Base-by-base conservation (phyloP, 305 asterid genomes). In the Solanum hybrid region DNA sequence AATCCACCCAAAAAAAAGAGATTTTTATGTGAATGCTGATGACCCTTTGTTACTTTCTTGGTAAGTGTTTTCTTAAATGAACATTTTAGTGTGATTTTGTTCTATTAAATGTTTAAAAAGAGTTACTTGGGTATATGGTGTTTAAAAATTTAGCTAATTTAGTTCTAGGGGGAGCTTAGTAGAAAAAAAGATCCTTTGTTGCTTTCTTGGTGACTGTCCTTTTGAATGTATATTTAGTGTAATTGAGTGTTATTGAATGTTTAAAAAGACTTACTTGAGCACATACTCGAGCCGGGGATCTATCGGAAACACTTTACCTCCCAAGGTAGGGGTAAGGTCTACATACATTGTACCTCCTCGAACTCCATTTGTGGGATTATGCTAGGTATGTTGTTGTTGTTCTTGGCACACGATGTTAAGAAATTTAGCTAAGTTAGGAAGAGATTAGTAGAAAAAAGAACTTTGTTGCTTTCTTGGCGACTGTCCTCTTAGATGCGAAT, bases 1-100 rank as follows among this genome's bases (percentile, higher is more conserved):
- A 76, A 76, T 22, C 37, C 70, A 51, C 26, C 77, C 27, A 37
- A 12, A 29, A 45, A n/a, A 26, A 1, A 31, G 81, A 76, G 45
- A 31, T 33, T 88, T 85, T 57, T 85, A 31, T 51, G 88, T 51
- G 88, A 29, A 83, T 83, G 88, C 27, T 83, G n/a, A 83, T 45
- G 39, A 51, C 41, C 76, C 41, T 20, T 84, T 51, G 26, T 45
- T 51, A 3, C 39, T 51, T 31, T 51, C 88, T 45, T 83, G 75
- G 38, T 45, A 10, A 27, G 20, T 83, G 3, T 29, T 2, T 27
- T 27, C 20, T 15, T 84, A 31, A 26, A 29, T 51, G 7, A 29
- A 31, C 38, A 20, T 51, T 73, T 84, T 31, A 29, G 20, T 51
- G 88, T 84, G 36, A 31, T 31, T 84, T 24, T 20, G 76, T 4